phyloP scores from a whole-genome alignment of 371 early-diverging fungal genomes.

The Mortierella sp. region DNA sequence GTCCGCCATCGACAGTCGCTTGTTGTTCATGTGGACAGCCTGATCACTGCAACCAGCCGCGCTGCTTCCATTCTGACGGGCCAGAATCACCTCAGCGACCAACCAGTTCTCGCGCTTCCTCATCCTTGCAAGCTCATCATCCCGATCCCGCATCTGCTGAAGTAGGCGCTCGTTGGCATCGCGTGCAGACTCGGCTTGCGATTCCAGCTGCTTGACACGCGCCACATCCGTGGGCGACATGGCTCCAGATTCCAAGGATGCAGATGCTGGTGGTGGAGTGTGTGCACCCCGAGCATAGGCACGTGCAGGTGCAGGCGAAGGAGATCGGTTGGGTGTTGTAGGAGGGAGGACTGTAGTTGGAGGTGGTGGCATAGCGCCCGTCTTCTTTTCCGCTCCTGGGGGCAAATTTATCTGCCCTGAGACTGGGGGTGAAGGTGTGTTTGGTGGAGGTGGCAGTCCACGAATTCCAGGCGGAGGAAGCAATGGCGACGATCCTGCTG shows the following conservation, averaged over 20 bases:
- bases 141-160: slow-evolving; percentile 21
- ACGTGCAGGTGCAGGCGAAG: slow-evolving; percentile 21
- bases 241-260: not conserved
- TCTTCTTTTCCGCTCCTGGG: slow-evolving; percentile 32
- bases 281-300: slow-evolving; percentile 14
- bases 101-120: slow-evolving; percentile 51
- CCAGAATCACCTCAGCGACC: slow-evolving; percentile 43
- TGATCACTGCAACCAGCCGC: slow-evolving; percentile 12
- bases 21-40: slow-evolving; percentile 23
- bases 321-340: not conserved
- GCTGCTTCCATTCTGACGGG: slow-evolving; percentile 23
- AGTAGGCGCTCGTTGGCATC: slow-evolving; percentile 36
- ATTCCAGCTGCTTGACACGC: slow-evolving; percentile 18
- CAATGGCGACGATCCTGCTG: not conserved
- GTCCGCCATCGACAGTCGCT: slow-evolving; percentile 42
- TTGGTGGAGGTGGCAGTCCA: not conserved
- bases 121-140: slow-evolving; percentile 21
- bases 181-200: slow-evolving; percentile 26
- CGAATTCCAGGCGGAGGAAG: not conserved
- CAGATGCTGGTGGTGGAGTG: slow-evolving; percentile 16
- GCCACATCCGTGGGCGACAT: slow-evolving; percentile 8
- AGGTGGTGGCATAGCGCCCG: slow-evolving; percentile 5
- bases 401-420: slow-evolving; percentile 18
- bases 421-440: slow-evolving; percentile 22
- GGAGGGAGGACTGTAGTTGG: not conserved